Base-by-base conservation (phyloP, 2,329 filamentous ascomycete species). In the Apiospora marii region DNA sequence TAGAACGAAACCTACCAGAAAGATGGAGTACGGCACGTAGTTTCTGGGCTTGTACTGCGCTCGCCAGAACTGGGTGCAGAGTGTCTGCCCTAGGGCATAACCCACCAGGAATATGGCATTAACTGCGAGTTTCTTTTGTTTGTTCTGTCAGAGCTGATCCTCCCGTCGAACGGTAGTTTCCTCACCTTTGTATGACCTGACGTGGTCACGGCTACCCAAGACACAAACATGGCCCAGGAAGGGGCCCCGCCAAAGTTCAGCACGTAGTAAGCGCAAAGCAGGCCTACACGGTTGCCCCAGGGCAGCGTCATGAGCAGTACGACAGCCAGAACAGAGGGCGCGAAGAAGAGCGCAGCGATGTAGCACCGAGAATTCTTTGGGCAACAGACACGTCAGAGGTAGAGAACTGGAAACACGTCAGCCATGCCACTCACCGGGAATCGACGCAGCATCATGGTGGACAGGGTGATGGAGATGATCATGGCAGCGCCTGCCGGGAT, bases 11-110 rank as follows among this genome's bases (percentile, higher is more conserved):
- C 71, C 19, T 37, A 72, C 71, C 7, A 72, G 53, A 14, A 24
- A 43, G 37, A 72, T 72, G 19, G 34, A 67, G 27, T 69, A 70
- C 22, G 71, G 71, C 12, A 72, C 71, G 44, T 70, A 69, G 49
- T 72, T 72, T 12, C 71, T 46, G 27, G 71, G 71, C 71, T 72
- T 72, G 46, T 72, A 72, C 61, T 72, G n/a, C 19, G 68, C 70
- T 49, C 58, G 44, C 70, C 70, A 72, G n/a, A 72, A 72, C 34
- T 72, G 70, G 12, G 70, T 72, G n/a, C 70, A 72, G 6, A 72
- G 70, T 6, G 67, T 48, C 24, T 72, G 70, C 1, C 70, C 70
- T 16, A 72, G 37, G 24, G 70, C 61, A 37, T 72, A 72, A 6
- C 70, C 70, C 22, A 72, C 67, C 22, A 72, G 34, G 67, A 72